Conservation (phyloP, 148 eudicot genomes). For the Persicaria maculosa region DNA sequence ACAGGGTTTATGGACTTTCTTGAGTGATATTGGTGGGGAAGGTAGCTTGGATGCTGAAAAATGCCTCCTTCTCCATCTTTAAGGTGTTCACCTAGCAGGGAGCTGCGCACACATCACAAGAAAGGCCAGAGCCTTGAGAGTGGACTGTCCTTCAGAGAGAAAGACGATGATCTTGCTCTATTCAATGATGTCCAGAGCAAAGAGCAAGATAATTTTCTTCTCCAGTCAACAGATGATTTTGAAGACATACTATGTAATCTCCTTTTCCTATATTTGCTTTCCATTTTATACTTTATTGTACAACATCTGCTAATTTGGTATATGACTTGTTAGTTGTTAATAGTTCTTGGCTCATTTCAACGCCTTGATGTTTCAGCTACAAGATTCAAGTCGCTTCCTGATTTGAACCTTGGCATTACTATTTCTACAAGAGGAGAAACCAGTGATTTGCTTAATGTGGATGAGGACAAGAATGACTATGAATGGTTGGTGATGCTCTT, state of each 20-base stretch:
- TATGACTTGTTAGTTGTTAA: too few species aligned
- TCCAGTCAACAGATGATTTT: conserved; percentile 71
- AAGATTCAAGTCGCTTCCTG: conserved; percentile 52
- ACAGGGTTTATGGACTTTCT: conserved; percentile 4
- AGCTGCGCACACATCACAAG: conserved; percentile 56
- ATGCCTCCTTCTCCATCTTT: conserved; percentile 87
- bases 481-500: conserved; percentile 68
- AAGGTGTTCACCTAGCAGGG: conserved; percentile 67
- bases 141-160: conserved; percentile 45
- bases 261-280: conserved; percentile 1
- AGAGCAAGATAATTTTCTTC: conserved; percentile 72
- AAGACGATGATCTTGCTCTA: conserved; percentile 83
- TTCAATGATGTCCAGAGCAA: conserved; percentile 76
- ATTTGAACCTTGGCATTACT: conserved; percentile 58
- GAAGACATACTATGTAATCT: conserved; percentile 70
- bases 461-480: conserved; percentile 84
- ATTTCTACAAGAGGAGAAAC: conserved; percentile 75
- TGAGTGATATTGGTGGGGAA: background rate
- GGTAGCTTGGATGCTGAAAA: conserved; percentile 9
- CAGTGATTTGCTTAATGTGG: conserved; percentile 75
- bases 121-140: conserved; percentile 83
- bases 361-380: conserved; percentile 36
- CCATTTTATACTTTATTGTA: background rate
- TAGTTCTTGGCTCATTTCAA: background rate
- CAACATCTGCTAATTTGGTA: too few species aligned